phyloP scores from a whole-genome alignment of 2,329 filamentous ascomycete species.

The Xylaria digitata region DNA sequence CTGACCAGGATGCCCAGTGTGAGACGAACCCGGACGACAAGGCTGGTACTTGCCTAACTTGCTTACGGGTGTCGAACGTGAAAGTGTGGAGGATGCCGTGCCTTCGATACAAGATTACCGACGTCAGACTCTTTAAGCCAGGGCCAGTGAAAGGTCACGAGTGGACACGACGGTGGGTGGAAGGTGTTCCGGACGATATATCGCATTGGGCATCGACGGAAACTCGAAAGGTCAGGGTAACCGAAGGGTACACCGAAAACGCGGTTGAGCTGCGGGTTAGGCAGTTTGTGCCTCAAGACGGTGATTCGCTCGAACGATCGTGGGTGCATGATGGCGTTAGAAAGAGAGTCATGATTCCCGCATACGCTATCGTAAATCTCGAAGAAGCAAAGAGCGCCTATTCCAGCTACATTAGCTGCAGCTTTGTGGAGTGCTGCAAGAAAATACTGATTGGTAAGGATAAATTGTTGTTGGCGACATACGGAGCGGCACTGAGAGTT shows the following conservation, averaged over 20 bases:
- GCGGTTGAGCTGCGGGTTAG: slow-evolving; percentile 64
- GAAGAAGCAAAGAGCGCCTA: slow-evolving; percentile 63
- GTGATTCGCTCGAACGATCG: slow-evolving; percentile 65
- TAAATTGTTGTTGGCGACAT: slow-evolving; percentile 62
- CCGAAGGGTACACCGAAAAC: slow-evolving; percentile 64
- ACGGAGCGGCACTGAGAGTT: slow-evolving; percentile 58
- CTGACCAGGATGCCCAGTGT: slow-evolving; percentile 57
- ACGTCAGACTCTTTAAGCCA: slow-evolving; percentile 68
- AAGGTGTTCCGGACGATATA: slow-evolving; percentile 66
- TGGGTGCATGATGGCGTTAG: slow-evolving; percentile 62
- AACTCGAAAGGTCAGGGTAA: slow-evolving; percentile 61
- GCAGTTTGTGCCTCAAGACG: slow-evolving; percentile 64
- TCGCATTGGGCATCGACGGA: slow-evolving; percentile 66
- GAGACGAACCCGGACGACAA: slow-evolving; percentile 61
- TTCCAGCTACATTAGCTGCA: slow-evolving; percentile 61
- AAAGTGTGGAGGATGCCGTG: slow-evolving; percentile 67
- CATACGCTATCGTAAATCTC: slow-evolving; percentile 67
- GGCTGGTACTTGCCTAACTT: slow-evolving; percentile 63
- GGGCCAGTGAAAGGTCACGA: slow-evolving; percentile 68
- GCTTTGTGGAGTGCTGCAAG: slow-evolving; percentile 60
- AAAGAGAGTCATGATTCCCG: slow-evolving; percentile 63
- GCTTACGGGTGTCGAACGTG: slow-evolving; percentile 62
- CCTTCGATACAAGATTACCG: slow-evolving; percentile 70
- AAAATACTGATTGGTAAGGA: slow-evolving; percentile 54
- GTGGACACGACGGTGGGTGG: slow-evolving; percentile 69